Evolutionary conservation across 148 eudicot genomes (phyloP), one percentile per base, ranked within the genome.

Genomic region (Chenopodium formosanum): DNA sequence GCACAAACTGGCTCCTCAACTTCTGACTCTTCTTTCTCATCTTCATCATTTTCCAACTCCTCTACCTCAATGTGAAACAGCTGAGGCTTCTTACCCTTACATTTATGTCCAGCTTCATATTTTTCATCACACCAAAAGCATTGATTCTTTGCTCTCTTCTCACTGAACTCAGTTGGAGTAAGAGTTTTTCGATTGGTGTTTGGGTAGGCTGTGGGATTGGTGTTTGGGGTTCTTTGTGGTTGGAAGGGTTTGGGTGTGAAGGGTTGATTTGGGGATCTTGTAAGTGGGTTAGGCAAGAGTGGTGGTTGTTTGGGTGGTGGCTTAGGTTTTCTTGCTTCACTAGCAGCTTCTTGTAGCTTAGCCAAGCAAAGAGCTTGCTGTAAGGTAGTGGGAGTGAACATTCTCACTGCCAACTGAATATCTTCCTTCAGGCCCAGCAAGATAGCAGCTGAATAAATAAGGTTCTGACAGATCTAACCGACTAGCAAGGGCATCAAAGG

Each of bases 111-210:
- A 7, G 66, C 66, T 17, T 13, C 19, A 31, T 27, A 75, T 37
- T 75, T 75, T 40, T 75, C 66, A 75, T 53, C 78, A 56, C 40
- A 73, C 27, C 53, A 73, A 17, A 73, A 73, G 32, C 62, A 48
- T 7, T 48, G 2, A 7, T 47, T 53, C 25, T 56, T 75, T 8
- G 66, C 10, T 75, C 78, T 53, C 14, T 19, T 75, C 1, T 75
- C 66, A 20, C 56, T 37, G 1, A 75, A 14, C n/a, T 34, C 78
- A 29, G 78, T 9, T 3, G 23, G 4, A 13, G 46, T 75, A 20
- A 5, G 46, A 14, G 31, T 52, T 27, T 17, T 53, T 16, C 40
- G 22, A 53, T 53, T 53, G 22, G 60, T 32, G 76, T 47, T 44
- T 23, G 60, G 4, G 31, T 22, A 34, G 37, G 37, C 37, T 34